Conservation (phyloP, 129 eudicot genomes). For the Flaveria linearis region DNA sequence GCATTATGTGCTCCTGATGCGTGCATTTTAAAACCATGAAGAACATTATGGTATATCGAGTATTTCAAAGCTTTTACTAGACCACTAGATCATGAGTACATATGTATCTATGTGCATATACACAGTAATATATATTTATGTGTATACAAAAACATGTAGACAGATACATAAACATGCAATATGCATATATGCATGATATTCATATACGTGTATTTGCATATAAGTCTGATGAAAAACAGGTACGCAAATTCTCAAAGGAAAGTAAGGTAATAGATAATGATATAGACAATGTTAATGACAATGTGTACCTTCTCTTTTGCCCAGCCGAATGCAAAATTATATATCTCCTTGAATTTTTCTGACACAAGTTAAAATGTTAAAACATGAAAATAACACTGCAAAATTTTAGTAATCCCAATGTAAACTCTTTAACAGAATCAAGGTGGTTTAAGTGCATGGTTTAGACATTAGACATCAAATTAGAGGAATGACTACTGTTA, state of each 20-base stretch:
- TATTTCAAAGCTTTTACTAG: too few species aligned
- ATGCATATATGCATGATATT: not conserved
- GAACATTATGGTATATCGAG: too few species aligned
- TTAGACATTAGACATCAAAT: not conserved
- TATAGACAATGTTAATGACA: slow-evolving; percentile 5
- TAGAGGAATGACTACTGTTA: not conserved
- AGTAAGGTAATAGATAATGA: not conserved
- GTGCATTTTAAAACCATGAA: too few species aligned
- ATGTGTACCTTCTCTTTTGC: slow-evolving; percentile 88
- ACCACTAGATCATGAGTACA: too few species aligned
- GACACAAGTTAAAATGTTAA: slow-evolving; percentile 29
- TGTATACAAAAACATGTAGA: too few species aligned
- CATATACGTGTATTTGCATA: not conserved
- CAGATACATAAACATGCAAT: too few species aligned
- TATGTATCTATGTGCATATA: too few species aligned
- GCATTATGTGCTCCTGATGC: too few species aligned
- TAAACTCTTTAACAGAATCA: not conserved
- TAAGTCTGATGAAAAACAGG: not conserved
- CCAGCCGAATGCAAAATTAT: slow-evolving; percentile 91
- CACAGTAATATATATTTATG: too few species aligned
- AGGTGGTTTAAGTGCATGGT: not conserved
- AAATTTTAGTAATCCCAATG: not conserved
- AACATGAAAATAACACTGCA: slow-evolving; percentile 13
- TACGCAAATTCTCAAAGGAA: not conserved
- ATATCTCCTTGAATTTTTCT: slow-evolving; percentile 93